Base-by-base conservation (phyloP, 257 asterid genomes). In the Gynochthodes officinalis region DNA sequence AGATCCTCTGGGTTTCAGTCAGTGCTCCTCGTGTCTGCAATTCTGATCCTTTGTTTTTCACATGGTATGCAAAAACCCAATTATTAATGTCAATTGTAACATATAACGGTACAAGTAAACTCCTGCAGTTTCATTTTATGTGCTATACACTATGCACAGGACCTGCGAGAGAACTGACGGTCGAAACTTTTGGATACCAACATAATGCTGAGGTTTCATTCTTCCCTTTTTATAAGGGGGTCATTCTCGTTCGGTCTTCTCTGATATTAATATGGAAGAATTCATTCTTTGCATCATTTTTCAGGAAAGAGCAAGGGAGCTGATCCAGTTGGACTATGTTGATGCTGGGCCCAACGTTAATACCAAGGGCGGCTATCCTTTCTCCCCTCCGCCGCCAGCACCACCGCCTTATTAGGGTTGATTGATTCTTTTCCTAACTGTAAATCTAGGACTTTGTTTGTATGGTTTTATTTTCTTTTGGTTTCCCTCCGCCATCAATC, bases 271-370 rank as follows among this genome's bases (percentile, higher is more conserved):
- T 1, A 6, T 6, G 48, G 48, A 42, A 13, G 5, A 6, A 1
- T 3, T 67, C 52, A 4, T 61, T 75, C n/a, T 55, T 21, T 50
- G 25, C 43, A 19, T 6, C 37, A 28, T 4, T 43, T 35, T 42
- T 3, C 78, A 88, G 92, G 85, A 35, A 43, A 82, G 79, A 72
- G 58, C 70, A 71, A 83, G 84, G 65, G 83, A 63, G 69, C 69
- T 55, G 71, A 69, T 78, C 18, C 82, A 70, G 72, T 59, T 86
- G 82, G 96, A 90, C 75, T 90, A 90, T 69, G 79, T 4, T 0
- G 86, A 80, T 23, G 64, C 89, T 16, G 90, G 89, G 76, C 87
- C 95, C 40, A 88, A 85, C 71, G 54, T 76, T 37, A 88, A 88
- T 43, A 70, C 73, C 27, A 81, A 78, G 77, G 74, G 83, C 32